These are phyloP conservation scores for Penicillium sp. DNA, from an alignment of 2,329 filamentous ascomycete genomes.

Conservation along the genomic window DNA sequence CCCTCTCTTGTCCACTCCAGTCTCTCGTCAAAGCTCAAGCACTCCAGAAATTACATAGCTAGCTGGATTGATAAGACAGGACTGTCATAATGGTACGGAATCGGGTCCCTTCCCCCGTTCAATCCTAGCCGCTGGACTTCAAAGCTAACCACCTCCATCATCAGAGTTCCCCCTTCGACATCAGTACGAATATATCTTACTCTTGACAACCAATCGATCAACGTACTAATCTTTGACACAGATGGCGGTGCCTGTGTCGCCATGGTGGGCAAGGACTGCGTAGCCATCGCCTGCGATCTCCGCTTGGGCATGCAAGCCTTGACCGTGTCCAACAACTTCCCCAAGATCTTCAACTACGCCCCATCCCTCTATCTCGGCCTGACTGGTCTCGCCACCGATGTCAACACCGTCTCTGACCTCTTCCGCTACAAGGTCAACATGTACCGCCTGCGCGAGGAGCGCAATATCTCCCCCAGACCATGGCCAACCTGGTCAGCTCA, in stretches of 20 bases:
- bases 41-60: slow-evolving; percentile 6
- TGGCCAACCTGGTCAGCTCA: slow-evolving; percentile 90
- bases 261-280: slow-evolving; percentile 99
- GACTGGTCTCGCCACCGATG: slow-evolving; percentile 93
- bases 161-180: slow-evolving; percentile 87
- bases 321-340: slow-evolving; percentile 98
- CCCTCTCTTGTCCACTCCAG: slow-evolving; percentile 7
- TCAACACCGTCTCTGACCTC: slow-evolving; percentile 87
- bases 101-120: slow-evolving; percentile 12
- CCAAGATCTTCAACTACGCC: slow-evolving; percentile 98
- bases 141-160: slow-evolving; percentile 36
- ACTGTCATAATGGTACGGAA: slow-evolving; percentile 23
- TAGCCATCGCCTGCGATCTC: slow-evolving; percentile 98
- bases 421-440: slow-evolving; percentile 99
- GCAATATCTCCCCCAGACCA: slow-evolving; percentile 86
- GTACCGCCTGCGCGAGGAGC: slow-evolving; percentile 98
- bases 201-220: slow-evolving; percentile 5
- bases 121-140: slow-evolving; percentile 13
- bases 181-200: slow-evolving; percentile 60
- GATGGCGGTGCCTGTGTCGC: slow-evolving; percentile 91
- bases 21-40: slow-evolving; percentile 13
- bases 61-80: slow-evolving; percentile 16
- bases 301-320: slow-evolving; percentile 93
- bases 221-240: slow-evolving; percentile 28
- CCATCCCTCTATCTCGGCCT: slow-evolving; percentile 86